A percentile compares a stretch with the other conserved stretches of the same genome.
These are phyloP conservation scores for Hymenoscyphus occultus DNA, from an alignment of 2,329 filamentous ascomycete genomes.

Conservation along the genomic window DNA sequence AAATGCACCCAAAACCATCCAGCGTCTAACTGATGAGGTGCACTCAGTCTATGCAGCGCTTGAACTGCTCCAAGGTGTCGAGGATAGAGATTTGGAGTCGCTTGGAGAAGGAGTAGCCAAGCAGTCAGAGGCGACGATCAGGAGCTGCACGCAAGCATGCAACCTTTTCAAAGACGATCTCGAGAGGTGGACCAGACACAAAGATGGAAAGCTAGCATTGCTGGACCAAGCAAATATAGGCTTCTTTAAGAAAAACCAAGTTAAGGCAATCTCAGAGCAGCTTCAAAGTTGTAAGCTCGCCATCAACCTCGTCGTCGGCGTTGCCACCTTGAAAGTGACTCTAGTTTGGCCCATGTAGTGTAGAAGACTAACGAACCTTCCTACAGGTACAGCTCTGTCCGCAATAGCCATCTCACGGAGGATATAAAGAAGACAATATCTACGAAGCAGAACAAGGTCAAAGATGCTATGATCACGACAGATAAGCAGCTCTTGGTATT, in stretches of 20 bases:
- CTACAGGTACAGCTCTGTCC: slow-evolving; percentile 36
- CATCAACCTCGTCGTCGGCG: slow-evolving; percentile 33
- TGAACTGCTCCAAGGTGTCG: slow-evolving; percentile 32
- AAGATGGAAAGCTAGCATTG: too few relatives aligned
- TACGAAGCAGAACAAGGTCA: slow-evolving; percentile 32
- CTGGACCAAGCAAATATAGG: slow-evolving; percentile 37
- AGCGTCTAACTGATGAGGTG: slow-evolving; percentile 35
- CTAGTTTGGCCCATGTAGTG: slow-evolving; percentile 20
- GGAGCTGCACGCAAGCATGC: slow-evolving; percentile 34
- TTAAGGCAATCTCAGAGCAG: slow-evolving; percentile 38
- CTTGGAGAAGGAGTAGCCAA: slow-evolving; percentile 33
- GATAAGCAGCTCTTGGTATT: slow-evolving; percentile 29
- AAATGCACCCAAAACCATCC: slow-evolving; percentile 36
- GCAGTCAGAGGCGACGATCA: slow-evolving; percentile 34
- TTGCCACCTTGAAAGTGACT: slow-evolving; percentile 35
- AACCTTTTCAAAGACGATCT: slow-evolving; percentile 34
- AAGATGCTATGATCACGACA: slow-evolving; percentile 28
- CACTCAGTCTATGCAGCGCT: slow-evolving; percentile 33
- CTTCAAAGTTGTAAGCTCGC: slow-evolving; percentile 37
- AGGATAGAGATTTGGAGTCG: slow-evolving; percentile 36
- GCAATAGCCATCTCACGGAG: slow-evolving; percentile 35
- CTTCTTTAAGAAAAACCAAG: slow-evolving; percentile 37
- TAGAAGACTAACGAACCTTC: slow-evolving; percentile 21
- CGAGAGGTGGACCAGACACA: slow-evolving; percentile 36
- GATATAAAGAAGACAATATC: slow-evolving; percentile 36